Evolutionary conservation across 106 monocot genomes (phyloP).

Genomic region (Phalaenopsis aphrodite): DNA sequence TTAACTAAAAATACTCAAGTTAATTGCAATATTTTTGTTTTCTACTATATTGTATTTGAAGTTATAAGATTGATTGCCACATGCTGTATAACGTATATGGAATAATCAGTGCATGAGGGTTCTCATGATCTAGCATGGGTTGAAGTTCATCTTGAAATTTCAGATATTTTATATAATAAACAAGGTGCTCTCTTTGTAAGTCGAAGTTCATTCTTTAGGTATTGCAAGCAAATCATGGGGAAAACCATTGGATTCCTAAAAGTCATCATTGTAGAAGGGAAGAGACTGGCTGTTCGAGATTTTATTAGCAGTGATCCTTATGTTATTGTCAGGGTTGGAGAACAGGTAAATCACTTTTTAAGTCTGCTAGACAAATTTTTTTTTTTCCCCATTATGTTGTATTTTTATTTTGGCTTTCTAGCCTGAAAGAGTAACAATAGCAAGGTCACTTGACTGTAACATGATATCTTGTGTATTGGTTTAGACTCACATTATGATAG

Average conservation of each 20-base stretch:
- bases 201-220: neutral
- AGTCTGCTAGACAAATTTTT: neutral
- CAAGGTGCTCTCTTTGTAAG: neutral
- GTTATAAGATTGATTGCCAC: neutral
- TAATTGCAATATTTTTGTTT: too few species aligned
- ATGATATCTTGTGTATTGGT: neutral
- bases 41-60: too few species aligned
- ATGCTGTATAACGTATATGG: neutral
- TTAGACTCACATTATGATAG: neutral
- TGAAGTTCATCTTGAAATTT: neutral
- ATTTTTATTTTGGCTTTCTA: neutral
- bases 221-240: constrained; percentile 22
- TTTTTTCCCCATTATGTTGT: neutral
- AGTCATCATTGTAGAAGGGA: constrained; percentile 52
- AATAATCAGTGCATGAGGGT: neutral
- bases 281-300: constrained; percentile 66
- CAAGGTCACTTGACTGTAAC: neutral
- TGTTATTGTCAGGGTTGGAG: constrained; percentile 60
- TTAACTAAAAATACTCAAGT: too few species aligned
- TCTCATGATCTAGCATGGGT: neutral
- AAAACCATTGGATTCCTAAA: constrained; percentile 45
- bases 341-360: constrained; percentile 32
- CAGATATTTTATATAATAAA: neutral
- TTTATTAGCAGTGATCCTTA: constrained; percentile 94
- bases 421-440: neutral